A percentile compares a stretch with the other conserved stretches of the same genome.
These are phyloP conservation scores for Podaxis pistillaris DNA, from an alignment of 768 basidiomycete genomes.

Conservation along the genomic window DNA sequence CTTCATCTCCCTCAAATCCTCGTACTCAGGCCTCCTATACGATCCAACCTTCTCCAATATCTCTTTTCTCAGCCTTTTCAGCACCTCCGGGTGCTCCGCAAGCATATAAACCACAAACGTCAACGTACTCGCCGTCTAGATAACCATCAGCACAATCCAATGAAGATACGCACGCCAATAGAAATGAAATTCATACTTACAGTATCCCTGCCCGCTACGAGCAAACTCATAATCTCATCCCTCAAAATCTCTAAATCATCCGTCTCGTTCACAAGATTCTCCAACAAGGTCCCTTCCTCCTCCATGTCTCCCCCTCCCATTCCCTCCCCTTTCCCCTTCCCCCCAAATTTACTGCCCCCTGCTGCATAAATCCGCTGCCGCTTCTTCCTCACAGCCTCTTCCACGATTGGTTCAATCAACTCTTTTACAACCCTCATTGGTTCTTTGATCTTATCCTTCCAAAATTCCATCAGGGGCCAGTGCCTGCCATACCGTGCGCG, in stretches of 20 bases:
- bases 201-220: slow-evolving; percentile 45
- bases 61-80: slow-evolving; percentile 39
- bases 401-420: slow-evolving; percentile 49
- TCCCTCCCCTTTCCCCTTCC: slow-evolving; percentile 12
- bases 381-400: slow-evolving; percentile 36
- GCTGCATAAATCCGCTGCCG: slow-evolving; percentile 17
- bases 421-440: slow-evolving; percentile 39
- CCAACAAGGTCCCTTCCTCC: slow-evolving; percentile 38
- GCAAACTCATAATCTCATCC: slow-evolving; percentile 41
- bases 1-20: slow-evolving; percentile 42
- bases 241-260: slow-evolving; percentile 37
- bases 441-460: slow-evolving; percentile 37
- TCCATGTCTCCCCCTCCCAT: slow-evolving; percentile 21
- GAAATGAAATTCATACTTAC: slow-evolving; percentile 20
- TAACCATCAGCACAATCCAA: background rate
- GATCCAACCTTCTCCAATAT: slow-evolving; percentile 36
- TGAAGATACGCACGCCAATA: background rate
- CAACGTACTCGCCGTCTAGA: slow-evolving; percentile 41
- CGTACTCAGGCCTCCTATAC: slow-evolving; percentile 33
- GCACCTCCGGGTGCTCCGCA: slow-evolving; percentile 41
- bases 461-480: slow-evolving; percentile 47
- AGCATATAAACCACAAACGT: slow-evolving; percentile 47
- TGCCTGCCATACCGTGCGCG: slow-evolving; percentile 35
- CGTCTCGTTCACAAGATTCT: slow-evolving; percentile 42
- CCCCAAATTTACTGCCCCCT: background rate